Conservation (phyloP, 306 rosid species). For the Fragaria ananassa region DNA sequence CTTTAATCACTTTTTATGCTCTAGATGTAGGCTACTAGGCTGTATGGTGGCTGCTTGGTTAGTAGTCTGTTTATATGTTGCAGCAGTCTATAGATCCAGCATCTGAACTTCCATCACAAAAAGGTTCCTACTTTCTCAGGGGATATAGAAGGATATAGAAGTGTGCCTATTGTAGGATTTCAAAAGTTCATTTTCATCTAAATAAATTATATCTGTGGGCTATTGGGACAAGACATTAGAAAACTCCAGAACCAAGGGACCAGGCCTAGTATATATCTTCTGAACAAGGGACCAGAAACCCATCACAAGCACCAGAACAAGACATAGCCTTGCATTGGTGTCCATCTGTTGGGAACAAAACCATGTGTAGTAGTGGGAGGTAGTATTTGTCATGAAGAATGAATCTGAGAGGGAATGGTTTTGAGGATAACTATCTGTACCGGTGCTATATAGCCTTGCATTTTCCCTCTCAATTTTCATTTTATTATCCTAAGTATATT, state of each 20-base stretch:
- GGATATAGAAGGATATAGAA: background rate
- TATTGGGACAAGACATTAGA: constrained; percentile 4
- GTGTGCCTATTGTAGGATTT: background rate
- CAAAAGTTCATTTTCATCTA: background rate
- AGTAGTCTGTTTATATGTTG: background rate
- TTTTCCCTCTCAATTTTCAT: background rate
- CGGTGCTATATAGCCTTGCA: background rate
- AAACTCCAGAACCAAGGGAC: constrained; percentile 2
- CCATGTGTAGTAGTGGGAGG: background rate
- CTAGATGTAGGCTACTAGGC: background rate
- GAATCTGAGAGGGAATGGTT: background rate
- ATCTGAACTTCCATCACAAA: background rate
- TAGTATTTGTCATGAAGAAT: background rate
- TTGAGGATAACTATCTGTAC: background rate
- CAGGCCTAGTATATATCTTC: background rate
- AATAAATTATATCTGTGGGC: background rate
- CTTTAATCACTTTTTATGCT: background rate
- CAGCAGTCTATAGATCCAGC: background rate
- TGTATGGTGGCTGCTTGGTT: background rate
- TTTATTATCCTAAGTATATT: background rate
- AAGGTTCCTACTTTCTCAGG: background rate
- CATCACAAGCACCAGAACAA: background rate
- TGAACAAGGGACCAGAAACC: constrained; percentile 5
- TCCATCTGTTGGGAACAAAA: background rate
- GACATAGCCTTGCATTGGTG: background rate